A percentile compares a stretch with the other conserved stretches of the same genome.
phyloP scores from a whole-genome alignment of 257 asterid genomes.

The Gentiana straminea region DNA sequence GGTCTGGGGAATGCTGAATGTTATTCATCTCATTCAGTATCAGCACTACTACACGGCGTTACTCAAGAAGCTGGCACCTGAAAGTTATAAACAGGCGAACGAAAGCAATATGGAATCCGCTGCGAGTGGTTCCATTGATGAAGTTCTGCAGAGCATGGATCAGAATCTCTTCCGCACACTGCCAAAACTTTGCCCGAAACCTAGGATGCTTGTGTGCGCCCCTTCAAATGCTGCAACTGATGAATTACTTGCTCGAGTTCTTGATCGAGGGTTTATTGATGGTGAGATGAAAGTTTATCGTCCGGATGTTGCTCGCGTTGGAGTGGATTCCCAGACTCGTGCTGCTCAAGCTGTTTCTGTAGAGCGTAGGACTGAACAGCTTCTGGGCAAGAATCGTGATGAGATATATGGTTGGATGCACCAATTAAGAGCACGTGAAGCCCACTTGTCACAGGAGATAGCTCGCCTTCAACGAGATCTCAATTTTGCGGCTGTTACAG shows the following conservation, averaged over 20 bases:
- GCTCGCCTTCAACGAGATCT: constrained; percentile 85
- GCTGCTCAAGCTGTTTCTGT: constrained; percentile 99
- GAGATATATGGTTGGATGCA: constrained; percentile 91
- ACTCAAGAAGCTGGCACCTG: constrained; percentile 95
- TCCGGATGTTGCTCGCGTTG: constrained; percentile 96
- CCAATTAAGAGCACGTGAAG: constrained; percentile 61
- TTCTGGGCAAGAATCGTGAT: constrained; percentile 69
- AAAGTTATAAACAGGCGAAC: constrained; percentile 83
- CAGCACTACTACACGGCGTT: constrained; percentile 97
- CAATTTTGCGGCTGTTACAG: constrained; percentile 57
- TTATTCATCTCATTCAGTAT: constrained; percentile 97
- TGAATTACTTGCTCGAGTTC: constrained; percentile 92
- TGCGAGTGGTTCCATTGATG: constrained; percentile 87
- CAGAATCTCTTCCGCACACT: constrained; percentile 92
- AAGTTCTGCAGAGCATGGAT: constrained; percentile 97
- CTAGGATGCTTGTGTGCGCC: constrained; percentile 99
- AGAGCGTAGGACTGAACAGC: constrained; percentile 92
- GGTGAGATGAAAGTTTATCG: constrained; percentile 98
- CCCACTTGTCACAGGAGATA: constrained; percentile 78
- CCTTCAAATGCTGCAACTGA: constrained; percentile 99
- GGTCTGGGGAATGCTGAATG: constrained; percentile 99
- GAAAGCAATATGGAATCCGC: constrained; percentile 65
- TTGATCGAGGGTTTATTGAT: constrained; percentile 95
- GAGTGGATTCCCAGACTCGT: constrained; percentile 95
- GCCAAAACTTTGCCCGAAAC: constrained; percentile 97